Evolutionary conservation across 352 stramenopile species (phyloP).

Genomic region (Globisporangium camurandrum): DNA sequence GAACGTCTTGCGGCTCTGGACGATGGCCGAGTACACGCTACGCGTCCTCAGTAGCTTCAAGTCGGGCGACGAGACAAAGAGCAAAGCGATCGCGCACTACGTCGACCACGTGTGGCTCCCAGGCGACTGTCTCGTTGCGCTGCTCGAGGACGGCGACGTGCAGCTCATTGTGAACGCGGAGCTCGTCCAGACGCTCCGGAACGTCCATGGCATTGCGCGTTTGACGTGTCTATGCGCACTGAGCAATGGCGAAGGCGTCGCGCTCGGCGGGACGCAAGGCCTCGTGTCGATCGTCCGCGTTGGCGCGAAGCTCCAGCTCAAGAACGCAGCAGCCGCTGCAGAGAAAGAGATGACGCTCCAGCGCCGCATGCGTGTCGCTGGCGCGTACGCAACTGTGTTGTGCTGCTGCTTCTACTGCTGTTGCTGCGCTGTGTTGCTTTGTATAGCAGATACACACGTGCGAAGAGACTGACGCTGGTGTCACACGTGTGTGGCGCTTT

Average conservation of each 20-base stretch:
- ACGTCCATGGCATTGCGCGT: slow-evolving; percentile 38
- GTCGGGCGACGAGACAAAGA: slow-evolving; percentile 55
- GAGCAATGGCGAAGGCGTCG: slow-evolving; percentile 43
- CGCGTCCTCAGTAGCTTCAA: slow-evolving; percentile 69
- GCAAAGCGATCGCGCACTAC: slow-evolving; percentile 38
- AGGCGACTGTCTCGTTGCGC: slow-evolving; percentile 50
- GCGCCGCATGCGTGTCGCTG: slow-evolving; percentile 41
- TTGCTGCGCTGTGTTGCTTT: not conserved
- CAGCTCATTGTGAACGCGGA: slow-evolving; percentile 72
- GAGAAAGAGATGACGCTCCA: slow-evolving; percentile 71
- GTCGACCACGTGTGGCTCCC: slow-evolving; percentile 67
- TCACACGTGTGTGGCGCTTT: not conserved
- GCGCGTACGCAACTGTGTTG: slow-evolving; percentile 25
- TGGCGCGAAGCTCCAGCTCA: slow-evolving; percentile 38
- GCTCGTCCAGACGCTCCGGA: slow-evolving; percentile 54
- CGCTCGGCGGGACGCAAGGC: slow-evolving; percentile 48
- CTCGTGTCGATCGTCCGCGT: slow-evolving; percentile 54
- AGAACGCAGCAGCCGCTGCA: no score
- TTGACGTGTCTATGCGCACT: slow-evolving; percentile 32
- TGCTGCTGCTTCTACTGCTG: not conserved
- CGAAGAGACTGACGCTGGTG: no score
- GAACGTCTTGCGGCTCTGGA: slow-evolving; percentile 69
- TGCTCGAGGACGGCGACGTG: slow-evolving; percentile 67
- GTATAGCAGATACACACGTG: no score
- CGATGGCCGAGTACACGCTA: slow-evolving; percentile 63